These are phyloP conservation scores for Rhazya stricta DNA, from an alignment of 257 asterid genomes.

Conservation along the genomic window DNA sequence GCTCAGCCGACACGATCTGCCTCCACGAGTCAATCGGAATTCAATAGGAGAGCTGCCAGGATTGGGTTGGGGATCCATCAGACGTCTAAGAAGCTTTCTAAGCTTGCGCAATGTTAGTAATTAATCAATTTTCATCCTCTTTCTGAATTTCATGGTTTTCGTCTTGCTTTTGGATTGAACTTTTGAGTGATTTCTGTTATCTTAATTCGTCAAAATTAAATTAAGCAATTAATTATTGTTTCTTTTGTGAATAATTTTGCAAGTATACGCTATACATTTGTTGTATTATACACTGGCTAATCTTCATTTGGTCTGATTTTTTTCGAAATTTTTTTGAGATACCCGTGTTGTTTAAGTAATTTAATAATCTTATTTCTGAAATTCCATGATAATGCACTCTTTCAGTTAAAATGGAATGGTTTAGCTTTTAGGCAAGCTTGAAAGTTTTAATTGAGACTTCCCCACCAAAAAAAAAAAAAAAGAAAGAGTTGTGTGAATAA, in stretches of 20 bases:
- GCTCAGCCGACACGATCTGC: constrained; percentile 22
- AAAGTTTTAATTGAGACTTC: neutral
- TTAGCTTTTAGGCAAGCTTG: neutral
- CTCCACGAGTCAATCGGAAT: constrained; percentile 61
- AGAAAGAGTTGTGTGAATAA: neutral
- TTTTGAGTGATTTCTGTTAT: neutral
- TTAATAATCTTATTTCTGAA: neutral
- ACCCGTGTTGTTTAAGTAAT: neutral
- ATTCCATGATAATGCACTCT: neutral
- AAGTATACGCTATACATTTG: neutral
- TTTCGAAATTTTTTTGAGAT: neutral
- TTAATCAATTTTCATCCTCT: neutral
- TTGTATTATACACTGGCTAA: neutral
- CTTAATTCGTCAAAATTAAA: neutral
- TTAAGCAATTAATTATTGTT: neutral
- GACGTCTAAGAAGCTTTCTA: constrained; percentile 67
- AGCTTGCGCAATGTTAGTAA: constrained; percentile 55
- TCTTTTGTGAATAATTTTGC: neutral
- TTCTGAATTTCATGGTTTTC: constrained; percentile 6
- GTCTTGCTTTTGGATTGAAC: neutral
- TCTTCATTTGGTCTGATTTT: neutral
- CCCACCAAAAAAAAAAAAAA: no score
- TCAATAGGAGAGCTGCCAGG: constrained; percentile 63
- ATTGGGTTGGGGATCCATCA: constrained; percentile 70
- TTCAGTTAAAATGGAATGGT: neutral